These are phyloP conservation scores for Gossypium arboreum DNA, from an alignment of 345 rosid genomes.

Conservation along the genomic window DNA sequence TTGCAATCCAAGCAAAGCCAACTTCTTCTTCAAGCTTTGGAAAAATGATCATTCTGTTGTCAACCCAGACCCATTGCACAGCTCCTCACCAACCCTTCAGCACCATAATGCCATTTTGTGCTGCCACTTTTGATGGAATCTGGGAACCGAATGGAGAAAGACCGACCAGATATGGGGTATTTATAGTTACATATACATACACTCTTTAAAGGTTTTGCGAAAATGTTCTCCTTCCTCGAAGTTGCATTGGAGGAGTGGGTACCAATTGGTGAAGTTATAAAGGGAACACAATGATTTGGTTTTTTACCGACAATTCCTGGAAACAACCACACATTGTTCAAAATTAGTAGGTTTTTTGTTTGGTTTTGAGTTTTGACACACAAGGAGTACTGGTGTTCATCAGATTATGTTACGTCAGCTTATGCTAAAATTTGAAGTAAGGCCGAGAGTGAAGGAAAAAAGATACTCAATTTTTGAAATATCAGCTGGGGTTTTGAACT, in stretches of 20 bases:
- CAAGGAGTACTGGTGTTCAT: too few relatives aligned
- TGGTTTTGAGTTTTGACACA: too few relatives aligned
- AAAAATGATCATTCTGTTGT: conserved; percentile 42
- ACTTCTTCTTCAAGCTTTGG: conserved; percentile 52
- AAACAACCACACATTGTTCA: too few relatives aligned
- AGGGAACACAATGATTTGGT: too few relatives aligned
- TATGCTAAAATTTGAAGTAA: too few relatives aligned
- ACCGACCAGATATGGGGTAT: neutral
- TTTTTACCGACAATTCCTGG: too few relatives aligned
- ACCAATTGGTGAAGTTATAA: too few relatives aligned
- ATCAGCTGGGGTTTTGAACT: too few relatives aligned
- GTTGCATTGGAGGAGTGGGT: neutral
- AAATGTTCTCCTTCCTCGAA: conserved; percentile 11
- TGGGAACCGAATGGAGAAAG: neutral
- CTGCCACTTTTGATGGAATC: neutral
- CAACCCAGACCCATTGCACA: conserved; percentile 45
- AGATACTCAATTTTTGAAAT: too few relatives aligned
- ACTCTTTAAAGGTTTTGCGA: neutral
- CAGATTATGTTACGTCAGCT: too few relatives aligned
- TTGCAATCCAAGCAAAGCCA: conserved; percentile 33
- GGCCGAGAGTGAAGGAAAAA: too few relatives aligned
- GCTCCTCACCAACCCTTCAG: conserved; percentile 59
- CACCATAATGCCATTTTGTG: conserved; percentile 27
- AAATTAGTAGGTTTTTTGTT: too few relatives aligned
- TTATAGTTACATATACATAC: neutral